Evolutionary conservation across 2,329 filamentous ascomycete genomes (phyloP).

Genomic region (Penicillium sp.): DNA sequence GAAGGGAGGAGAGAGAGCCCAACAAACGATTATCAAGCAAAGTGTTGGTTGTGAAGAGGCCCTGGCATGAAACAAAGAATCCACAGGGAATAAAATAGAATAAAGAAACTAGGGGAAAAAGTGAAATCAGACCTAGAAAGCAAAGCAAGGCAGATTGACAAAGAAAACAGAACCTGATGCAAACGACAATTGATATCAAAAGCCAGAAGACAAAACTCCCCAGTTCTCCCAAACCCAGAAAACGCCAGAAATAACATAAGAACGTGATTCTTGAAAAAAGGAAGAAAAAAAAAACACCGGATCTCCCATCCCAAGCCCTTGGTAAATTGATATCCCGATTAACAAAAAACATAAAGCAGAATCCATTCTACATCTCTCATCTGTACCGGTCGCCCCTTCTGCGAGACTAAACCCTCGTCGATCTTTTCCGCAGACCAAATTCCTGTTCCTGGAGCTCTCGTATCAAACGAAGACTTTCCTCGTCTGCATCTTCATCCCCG

Average conservation of each 20-base stretch:
- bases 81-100: conserved; percentile 1
- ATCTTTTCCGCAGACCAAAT: conserved; percentile 44
- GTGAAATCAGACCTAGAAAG: not conserved
- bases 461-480: conserved; percentile 46
- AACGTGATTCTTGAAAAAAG: not conserved
- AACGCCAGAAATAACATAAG: conserved; percentile 14
- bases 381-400: not conserved
- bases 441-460: conserved; percentile 49
- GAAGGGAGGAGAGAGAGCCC: conserved; percentile 2
- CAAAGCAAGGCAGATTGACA: conserved; percentile 1
- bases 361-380: conserved; percentile 3
- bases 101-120: conserved; percentile 1
- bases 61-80: not conserved
- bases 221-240: conserved; percentile 6
- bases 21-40: conserved; percentile 10
- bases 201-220: conserved; percentile 5
- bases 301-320: conserved; percentile 15
- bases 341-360: conserved; percentile 16
- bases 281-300: conserved; percentile 20
- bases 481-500: conserved; percentile 38
- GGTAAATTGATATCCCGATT: conserved; percentile 22
- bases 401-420: conserved; percentile 17
- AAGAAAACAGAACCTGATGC: conserved; percentile 3
- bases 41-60: conserved; percentile 6
- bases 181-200: conserved; percentile 11